Base-by-base conservation (phyloP, 164 flowering plant genomes). In the Paratinospora sagittata region DNA sequence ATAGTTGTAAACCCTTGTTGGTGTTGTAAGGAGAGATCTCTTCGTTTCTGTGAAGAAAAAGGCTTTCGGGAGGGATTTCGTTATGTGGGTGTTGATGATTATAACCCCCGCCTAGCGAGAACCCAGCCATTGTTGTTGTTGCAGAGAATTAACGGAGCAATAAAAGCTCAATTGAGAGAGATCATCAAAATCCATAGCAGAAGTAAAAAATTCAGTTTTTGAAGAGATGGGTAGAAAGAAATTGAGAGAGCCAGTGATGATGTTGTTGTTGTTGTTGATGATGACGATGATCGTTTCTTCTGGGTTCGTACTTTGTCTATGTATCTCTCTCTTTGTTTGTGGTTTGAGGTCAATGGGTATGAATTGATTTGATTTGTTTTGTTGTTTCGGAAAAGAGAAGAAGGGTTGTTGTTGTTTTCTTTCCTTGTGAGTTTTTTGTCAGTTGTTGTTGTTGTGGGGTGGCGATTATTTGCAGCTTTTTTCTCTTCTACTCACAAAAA, bases 1-100 rank as follows among this genome's bases (percentile, higher is more conserved):
- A 88, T 82, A 85, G 70, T 76, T 88, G 85, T 9, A 84, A 83
- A 27, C 85, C 84, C 74, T 80, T 84, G 78, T 72, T 78, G 79
- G 74, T 49, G 78, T 72, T 76, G 80, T 76, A 69, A 10, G 68
- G 75, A 0, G 66, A 47, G 82, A 81, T 79, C 75, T 84, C 86
- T 33, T 82, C 82, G 78, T 74, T 78, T 66, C 81, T 77, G 77
- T 79, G 81, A 24, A 82, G 67, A 61, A 73, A 83, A 17, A 81
- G 73, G 41, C 76, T 69, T 10, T 77, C 74, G 37, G 71, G 77
- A 10, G 75, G 73, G 69, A 73, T 70, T 65, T 70, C 73, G 27
- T 61, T 24, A 41, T 37, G 12, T 66, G 69, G 74, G 55, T 71
- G 39, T 27, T 63, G 71, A 7, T 74, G 77, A 62, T 36, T 69